Percentiles rank a stretch among this genome's conserved stretches.
phyloP scores from a whole-genome alignment of 192 early-diverging fungal genomes.

The Coemansia sp. region DNA sequence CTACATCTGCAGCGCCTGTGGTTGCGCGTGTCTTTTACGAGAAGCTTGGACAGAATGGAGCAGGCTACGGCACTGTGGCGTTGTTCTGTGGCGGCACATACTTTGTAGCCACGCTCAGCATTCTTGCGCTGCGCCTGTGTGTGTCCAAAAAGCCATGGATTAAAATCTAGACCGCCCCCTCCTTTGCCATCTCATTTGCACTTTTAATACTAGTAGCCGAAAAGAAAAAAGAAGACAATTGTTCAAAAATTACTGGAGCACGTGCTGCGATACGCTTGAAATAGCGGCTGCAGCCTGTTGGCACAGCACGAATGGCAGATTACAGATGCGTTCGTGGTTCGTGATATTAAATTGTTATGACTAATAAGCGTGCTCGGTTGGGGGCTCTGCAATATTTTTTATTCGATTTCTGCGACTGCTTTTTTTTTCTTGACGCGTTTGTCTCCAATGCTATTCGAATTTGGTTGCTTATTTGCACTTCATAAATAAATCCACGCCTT shows the following conservation, averaged over 20 bases:
- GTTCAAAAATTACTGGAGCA: too few species aligned
- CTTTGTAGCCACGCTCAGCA: slow-evolving; percentile 52
- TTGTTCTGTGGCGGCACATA: slow-evolving; percentile 54
- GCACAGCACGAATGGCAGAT: too few species aligned
- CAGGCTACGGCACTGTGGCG: slow-evolving; percentile 53
- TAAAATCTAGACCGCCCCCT: slow-evolving; percentile 25
- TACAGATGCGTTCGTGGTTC: too few species aligned
- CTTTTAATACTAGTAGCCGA: too few species aligned
- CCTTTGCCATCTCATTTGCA: too few species aligned
- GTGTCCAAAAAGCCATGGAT: slow-evolving; percentile 44
- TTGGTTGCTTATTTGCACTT: background rate
- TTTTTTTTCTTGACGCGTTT: background rate
- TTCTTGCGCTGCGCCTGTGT: slow-evolving; percentile 51
- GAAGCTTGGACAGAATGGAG: slow-evolving; percentile 50
- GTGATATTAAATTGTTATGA: background rate
- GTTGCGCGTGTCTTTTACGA: slow-evolving; percentile 52
- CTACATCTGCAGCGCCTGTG: slow-evolving; percentile 52
- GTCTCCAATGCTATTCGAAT: background rate
- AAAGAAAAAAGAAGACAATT: too few species aligned
- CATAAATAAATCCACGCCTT: background rate
- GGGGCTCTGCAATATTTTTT: background rate
- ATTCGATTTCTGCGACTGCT: background rate
- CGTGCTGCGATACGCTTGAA: too few species aligned
- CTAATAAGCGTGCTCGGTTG: background rate
- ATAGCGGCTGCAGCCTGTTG: too few species aligned